Evolutionary conservation across 2,329 filamentous ascomycete species (phyloP), one percentile per base, ranked within the genome.

Genomic region (Talaromyces sp.): DNA sequence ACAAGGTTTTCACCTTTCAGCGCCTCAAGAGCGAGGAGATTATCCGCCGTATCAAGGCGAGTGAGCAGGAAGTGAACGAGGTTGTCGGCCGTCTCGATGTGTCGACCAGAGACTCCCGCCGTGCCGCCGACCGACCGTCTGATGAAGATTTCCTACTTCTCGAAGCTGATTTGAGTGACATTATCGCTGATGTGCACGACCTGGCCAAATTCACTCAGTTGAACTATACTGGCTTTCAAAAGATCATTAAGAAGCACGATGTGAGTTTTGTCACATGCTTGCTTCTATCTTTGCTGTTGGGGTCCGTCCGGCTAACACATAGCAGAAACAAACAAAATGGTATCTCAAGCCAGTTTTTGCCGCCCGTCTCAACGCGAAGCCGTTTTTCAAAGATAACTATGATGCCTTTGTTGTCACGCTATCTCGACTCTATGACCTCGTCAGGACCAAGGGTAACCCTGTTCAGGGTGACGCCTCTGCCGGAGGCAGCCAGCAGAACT

Each of bases 191-290:
- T 72, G 95, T 99, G 25, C 93, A 99, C 77, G 95, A 99, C 71
- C 84, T 99, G 63, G 93, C 95, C 75, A 98, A 98, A 79, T 99
- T 96, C 75, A 96, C 96, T 7, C 93, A 97, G 80, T 81, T 99
- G 73, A 99, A 99, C 79, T 99, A 99, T 74, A 98, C 93, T 0
- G 95, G 95, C 5, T 99, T 99, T 75, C 96, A 97, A 81, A 99
- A 99, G 83, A 99, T 99, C 66, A 96, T 99, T 78, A 99, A 99
- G 84, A 99, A 99, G 83, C 95, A 99, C 76, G 95, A 97, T 79
- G 91, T 93, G 77, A 69, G 89, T 80, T 9, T 39, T 27, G 11
- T 32, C 30, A 30, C 7, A 30, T 8, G 28, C 28, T 30, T 30
- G 28, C 8, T 30, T 25, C 19, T 30, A 19, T 32, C 19, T 15